phyloP scores from a whole-genome alignment of 345 rosid species.

The Moricandia moricandioides region DNA sequence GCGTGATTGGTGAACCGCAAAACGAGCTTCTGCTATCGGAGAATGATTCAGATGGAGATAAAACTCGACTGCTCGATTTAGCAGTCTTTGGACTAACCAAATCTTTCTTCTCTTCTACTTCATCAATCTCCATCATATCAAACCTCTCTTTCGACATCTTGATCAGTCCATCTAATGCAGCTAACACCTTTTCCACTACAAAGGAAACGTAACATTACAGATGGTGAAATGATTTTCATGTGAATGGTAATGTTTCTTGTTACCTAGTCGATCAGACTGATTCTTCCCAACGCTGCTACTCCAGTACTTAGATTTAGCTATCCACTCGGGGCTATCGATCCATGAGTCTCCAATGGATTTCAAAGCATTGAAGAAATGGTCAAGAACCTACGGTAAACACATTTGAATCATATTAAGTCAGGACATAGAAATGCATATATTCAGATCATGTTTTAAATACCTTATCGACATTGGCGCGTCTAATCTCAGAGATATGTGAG shows the following conservation, averaged over 20 bases:
- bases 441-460: constrained; percentile 25
- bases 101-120: constrained; percentile 40
- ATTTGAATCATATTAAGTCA: constrained; percentile 16
- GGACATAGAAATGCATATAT: not conserved
- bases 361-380: constrained; percentile 50
- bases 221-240: not conserved
- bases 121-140: constrained; percentile 62
- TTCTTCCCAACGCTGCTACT: constrained; percentile 40
- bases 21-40: constrained; percentile 41
- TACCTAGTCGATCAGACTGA: constrained; percentile 54
- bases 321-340: constrained; percentile 51
- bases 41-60: constrained; percentile 36
- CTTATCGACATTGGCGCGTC: constrained; percentile 50
- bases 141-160: constrained; percentile 51
- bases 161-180: constrained; percentile 59
- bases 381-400: constrained; percentile 44
- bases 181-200: constrained; percentile 56
- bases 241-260: not conserved
- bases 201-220: not conserved
- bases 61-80: constrained; percentile 27
- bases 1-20: constrained; percentile 45
- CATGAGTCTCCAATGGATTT: constrained; percentile 67
- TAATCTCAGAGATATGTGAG: constrained; percentile 43
- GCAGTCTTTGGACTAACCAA: constrained; percentile 1
- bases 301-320: constrained; percentile 44